Evolutionary conservation across 768 basidiomycete genomes (phyloP), one percentile per base, ranked within the genome.

Genomic region (Clitopilus hobsonii): DNA sequence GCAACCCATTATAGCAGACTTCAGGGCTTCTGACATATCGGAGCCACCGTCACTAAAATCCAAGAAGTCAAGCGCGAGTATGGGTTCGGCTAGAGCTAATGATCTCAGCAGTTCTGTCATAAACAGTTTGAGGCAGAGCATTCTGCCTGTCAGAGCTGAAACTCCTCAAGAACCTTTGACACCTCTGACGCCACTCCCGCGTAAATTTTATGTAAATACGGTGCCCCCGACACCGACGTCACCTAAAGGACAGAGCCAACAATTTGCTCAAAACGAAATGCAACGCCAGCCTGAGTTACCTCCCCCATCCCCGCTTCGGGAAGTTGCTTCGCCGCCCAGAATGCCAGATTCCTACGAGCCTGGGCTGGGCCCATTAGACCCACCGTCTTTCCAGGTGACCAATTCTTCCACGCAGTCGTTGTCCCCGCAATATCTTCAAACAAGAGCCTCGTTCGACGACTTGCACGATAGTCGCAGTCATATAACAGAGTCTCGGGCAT

Each of bases 111-210:
- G 66, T 53, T 52, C 60, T 49, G 54, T 41, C 11, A 53, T 58
- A 24, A 61, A 60, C 25, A 60, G 61, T 28, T 73, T 75, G 30
- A 68, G 70, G 29, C 68, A 71, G 49, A 70, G 76, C 5, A 80
- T 73, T 57, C 75, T 75, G 41, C 69, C 80, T 32, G 81, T 82
- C 20, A 83, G 88, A 14, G 84, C 81, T 13, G 85, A 86, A 57
- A 89, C 86, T 0, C 89, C 89, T 11, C 66, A 73, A 13, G 80
- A 77, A 8, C 82, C 76, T 20, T 69, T 84, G 57, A 81, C 77
- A 1, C 84, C 87, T 20, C 74, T 91, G 18, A 74, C 83, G 1
- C 89, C 87, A 29, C 82, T 89, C 5, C 88, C 89, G 8, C 75
- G 83, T 49, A 78, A 76, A 59, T 69, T 75, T 60, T 66, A 78